Evolutionary conservation across 495 filamentous ascomycete genomes (phyloP).

Genomic region (Aspergillus taichungensis): DNA sequence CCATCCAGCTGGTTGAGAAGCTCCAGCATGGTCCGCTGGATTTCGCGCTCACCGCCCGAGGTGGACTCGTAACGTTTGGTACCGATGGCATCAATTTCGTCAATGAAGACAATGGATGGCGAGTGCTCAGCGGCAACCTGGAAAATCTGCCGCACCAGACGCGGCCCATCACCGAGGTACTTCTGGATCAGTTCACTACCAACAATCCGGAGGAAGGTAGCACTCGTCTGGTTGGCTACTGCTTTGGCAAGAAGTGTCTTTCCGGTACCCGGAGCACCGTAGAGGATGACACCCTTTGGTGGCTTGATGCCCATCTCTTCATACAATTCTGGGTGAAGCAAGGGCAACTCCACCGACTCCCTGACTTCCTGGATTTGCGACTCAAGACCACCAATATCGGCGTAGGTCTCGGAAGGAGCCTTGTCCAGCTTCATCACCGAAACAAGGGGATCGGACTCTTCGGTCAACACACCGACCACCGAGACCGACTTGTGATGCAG

Average conservation of each 20-base stretch:
- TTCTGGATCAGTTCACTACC: slow-evolving; percentile 98
- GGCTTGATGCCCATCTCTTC: slow-evolving; percentile 99
- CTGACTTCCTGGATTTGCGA: slow-evolving; percentile 94
- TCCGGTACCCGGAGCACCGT: slow-evolving; percentile 93
- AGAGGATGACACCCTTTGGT: slow-evolving; percentile 98
- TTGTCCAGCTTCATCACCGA: slow-evolving; percentile 99
- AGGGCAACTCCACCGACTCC: slow-evolving; percentile 90
- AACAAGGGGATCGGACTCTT: slow-evolving; percentile 91
- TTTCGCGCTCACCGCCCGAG: slow-evolving; percentile 92
- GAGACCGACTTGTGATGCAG: slow-evolving; percentile 97
- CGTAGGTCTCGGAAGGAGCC: slow-evolving; percentile 95
- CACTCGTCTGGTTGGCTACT: slow-evolving; percentile 96
- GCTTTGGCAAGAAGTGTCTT: slow-evolving; percentile 97
- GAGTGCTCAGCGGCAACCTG: slow-evolving; percentile 94
- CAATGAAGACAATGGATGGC: slow-evolving; percentile 97
- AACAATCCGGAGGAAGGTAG: slow-evolving; percentile 96
- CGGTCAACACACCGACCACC: slow-evolving; percentile 94
- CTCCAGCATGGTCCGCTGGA: slow-evolving; percentile 98
- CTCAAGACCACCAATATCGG: slow-evolving; percentile 95
- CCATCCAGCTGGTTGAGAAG: slow-evolving; percentile 97
- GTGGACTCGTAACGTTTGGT: slow-evolving; percentile 98
- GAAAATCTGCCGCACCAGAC: slow-evolving; percentile 94
- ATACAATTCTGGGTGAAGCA: slow-evolving; percentile 95
- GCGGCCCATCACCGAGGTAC: slow-evolving; percentile 92
- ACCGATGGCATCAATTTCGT: slow-evolving; percentile 98